Conservation (phyloP, 331 rosid species). For the Pyracantha coccinea region DNA sequence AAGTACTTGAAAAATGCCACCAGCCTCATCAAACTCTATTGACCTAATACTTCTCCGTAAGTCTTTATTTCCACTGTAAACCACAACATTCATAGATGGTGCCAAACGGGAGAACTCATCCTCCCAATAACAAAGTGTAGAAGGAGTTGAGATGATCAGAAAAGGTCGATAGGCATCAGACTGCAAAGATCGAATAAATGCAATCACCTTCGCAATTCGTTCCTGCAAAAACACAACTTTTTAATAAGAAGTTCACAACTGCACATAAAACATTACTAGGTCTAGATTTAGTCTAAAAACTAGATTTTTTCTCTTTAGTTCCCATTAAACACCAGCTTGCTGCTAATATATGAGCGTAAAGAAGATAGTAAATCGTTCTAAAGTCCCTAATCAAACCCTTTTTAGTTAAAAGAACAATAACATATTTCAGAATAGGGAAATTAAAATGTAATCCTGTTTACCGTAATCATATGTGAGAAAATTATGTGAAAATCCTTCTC, state of each 20-base stretch:
- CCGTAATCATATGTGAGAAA: not conserved
- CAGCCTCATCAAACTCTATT: conserved; percentile 40
- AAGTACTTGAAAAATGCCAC: conserved; percentile 43
- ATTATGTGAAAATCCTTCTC: not conserved
- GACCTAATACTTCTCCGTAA: conserved; percentile 34
- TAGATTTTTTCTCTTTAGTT: not conserved
- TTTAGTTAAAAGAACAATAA: not conserved
- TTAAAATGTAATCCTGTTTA: not conserved
- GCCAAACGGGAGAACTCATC: conserved; percentile 35
- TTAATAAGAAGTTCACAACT: not conserved
- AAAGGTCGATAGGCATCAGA: conserved; percentile 38
- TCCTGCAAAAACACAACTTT: conserved; percentile 35
- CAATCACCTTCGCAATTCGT: conserved; percentile 36
- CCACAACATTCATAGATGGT: conserved; percentile 40
- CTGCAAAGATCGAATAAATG: conserved; percentile 40
- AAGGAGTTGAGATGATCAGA: conserved; percentile 46
- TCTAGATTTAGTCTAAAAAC: not conserved
- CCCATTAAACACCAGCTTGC: not conserved
- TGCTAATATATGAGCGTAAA: no score
- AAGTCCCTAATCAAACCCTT: not conserved
- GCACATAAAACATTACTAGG: not conserved
- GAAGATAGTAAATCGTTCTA: not conserved
- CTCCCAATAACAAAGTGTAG: conserved; percentile 48
- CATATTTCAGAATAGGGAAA: not conserved
- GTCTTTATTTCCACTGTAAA: conserved; percentile 49